Percentiles rank a stretch among this genome's conserved stretches.
phyloP scores from a whole-genome alignment of 331 rosid species.

The Spiraea crenata region DNA sequence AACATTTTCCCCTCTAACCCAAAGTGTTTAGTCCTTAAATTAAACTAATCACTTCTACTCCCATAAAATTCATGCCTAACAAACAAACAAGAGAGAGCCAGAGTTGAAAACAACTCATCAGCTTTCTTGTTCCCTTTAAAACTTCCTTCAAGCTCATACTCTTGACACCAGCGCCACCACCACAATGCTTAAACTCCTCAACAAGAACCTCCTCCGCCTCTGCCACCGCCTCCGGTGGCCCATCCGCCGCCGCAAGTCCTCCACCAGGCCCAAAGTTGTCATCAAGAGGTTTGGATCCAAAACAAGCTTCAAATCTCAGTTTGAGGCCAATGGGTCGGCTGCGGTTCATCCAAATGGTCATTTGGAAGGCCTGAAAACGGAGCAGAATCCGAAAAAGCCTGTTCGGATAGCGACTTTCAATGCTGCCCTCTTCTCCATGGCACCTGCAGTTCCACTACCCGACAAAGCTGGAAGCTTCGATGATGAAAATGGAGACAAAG shows the following conservation, averaged over 20 bases:
- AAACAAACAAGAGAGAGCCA: slow-evolving; percentile 2
- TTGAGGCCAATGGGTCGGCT: slow-evolving; percentile 32
- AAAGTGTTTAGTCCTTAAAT: not conserved
- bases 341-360: slow-evolving; percentile 57
- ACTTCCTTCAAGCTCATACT: not conserved
- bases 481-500: slow-evolving; percentile 32
- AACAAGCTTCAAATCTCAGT: slow-evolving; percentile 26
- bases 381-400: not conserved
- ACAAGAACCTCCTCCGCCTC: slow-evolving; percentile 56
- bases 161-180: not conserved
- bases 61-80: slow-evolving; percentile 23
- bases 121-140: slow-evolving; percentile 5
- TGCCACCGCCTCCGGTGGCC: slow-evolving; percentile 62
- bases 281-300: slow-evolving; percentile 35
- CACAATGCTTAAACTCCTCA: slow-evolving; percentile 58
- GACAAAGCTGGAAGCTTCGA: slow-evolving; percentile 28
- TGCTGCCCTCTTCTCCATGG: slow-evolving; percentile 94
- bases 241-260: slow-evolving; percentile 33
- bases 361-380: slow-evolving; percentile 23
- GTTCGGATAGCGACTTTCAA: slow-evolving; percentile 81
- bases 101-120: slow-evolving; percentile 32
- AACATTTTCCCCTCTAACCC: not conserved
- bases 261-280: slow-evolving; percentile 41
- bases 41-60: slow-evolving; percentile 11
- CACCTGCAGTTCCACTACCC: slow-evolving; percentile 55